A percentile compares a stretch with the other conserved stretches of the same genome.
These are phyloP conservation scores for Sporothrix protearum DNA, from an alignment of 2,329 filamentous ascomycete genomes.

Conservation along the genomic window DNA sequence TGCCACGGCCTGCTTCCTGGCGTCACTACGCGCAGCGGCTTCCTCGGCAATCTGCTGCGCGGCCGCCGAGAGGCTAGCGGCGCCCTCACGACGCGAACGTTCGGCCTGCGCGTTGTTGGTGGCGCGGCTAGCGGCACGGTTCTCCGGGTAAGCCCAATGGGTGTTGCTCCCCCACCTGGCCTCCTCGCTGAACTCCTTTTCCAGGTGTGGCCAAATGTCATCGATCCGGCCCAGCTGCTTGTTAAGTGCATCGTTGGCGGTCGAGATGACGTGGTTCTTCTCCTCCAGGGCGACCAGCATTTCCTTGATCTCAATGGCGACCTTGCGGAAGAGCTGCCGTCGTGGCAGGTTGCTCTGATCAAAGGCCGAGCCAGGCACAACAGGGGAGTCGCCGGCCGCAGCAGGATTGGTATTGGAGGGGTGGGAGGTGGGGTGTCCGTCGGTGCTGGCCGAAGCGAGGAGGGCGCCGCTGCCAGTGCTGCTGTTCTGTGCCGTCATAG, in stretches of 20 bases:
- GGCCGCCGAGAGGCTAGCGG: constrained; percentile 71
- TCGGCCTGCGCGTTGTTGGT: constrained; percentile 61
- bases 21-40: constrained; percentile 77
- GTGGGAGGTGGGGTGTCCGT: constrained; percentile 32
- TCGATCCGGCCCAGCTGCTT: constrained; percentile 82
- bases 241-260: constrained; percentile 83
- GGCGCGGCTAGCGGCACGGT: constrained; percentile 59
- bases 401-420: background rate
- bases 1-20: constrained; percentile 74
- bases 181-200: constrained; percentile 88
- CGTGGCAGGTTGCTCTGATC: constrained; percentile 59
- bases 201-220: constrained; percentile 80
- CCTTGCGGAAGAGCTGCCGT: constrained; percentile 72
- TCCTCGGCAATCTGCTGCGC: constrained; percentile 77
- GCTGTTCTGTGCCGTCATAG: constrained; percentile 51
- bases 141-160: constrained; percentile 94
- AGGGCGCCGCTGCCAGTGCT: constrained; percentile 38
- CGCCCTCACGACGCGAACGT: constrained; percentile 72
- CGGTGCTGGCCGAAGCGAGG: constrained; percentile 27
- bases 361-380: constrained; percentile 38
- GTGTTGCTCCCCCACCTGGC: constrained; percentile 85
- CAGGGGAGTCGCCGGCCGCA: background rate
- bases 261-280: constrained; percentile 94
- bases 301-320: constrained; percentile 73
- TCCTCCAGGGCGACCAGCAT: constrained; percentile 91